These are phyloP conservation scores for Chrysoporthe austroafricana DNA, from an alignment of 2,329 filamentous ascomycete species.

Conservation along the genomic window DNA sequence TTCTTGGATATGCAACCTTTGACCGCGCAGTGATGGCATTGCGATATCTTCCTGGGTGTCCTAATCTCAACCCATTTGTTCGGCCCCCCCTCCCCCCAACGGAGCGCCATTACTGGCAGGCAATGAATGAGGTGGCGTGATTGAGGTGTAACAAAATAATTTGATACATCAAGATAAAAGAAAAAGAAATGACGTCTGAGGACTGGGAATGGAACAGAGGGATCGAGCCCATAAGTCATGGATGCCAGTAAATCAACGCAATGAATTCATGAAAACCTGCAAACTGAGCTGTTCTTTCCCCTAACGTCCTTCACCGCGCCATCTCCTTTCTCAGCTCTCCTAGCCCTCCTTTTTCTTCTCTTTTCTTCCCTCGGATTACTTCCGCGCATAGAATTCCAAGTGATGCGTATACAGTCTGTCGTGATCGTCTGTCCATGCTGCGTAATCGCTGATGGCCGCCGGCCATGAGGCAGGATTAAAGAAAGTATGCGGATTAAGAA, in stretches of 20 bases:
- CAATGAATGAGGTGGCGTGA: no score
- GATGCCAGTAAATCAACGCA: background rate
- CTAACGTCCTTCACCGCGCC: background rate
- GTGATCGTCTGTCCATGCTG: background rate
- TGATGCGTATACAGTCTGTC: constrained; percentile 12
- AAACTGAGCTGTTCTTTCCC: background rate
- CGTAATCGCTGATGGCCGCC: background rate
- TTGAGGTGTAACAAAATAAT: no score
- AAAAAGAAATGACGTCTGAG: background rate
- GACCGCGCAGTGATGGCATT: no score
- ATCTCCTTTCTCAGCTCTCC: constrained; percentile 17
- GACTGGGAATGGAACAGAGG: background rate
- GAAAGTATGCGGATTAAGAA: constrained; percentile 13
- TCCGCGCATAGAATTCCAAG: constrained; percentile 5
- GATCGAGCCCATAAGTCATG: background rate
- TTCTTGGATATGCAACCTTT: no score
- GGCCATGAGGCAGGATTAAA: constrained; percentile 3
- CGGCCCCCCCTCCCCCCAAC: no score
- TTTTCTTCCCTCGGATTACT: background rate
- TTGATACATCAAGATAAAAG: background rate
- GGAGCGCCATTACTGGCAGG: no score
- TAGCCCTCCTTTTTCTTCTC: constrained; percentile 21
- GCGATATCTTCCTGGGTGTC: no score
- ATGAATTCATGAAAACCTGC: background rate
- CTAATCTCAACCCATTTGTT: no score